Evolutionary conservation across 2,329 filamentous ascomycete genomes (phyloP), one percentile per base, ranked within the genome.

Genomic region (Herpotrichia juniperi): DNA sequence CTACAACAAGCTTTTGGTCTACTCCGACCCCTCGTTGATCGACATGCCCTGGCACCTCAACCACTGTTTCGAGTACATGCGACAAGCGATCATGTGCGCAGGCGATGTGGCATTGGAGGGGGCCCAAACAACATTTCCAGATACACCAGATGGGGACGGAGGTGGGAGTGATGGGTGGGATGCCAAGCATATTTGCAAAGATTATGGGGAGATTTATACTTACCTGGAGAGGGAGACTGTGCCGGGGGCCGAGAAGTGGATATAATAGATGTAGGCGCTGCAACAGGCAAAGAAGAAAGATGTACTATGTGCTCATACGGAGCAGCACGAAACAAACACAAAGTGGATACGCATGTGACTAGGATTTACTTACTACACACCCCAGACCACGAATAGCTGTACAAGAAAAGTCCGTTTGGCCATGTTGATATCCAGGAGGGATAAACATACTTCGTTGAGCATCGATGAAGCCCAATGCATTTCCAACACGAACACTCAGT

Each of bases 91-190:
- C 24, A 70, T 71, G 68, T 72, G 69, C 48, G 57, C 64, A 3
- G 69, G 65, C 5, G 69, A 72, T 35, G 66, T 71, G 2, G 68
- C 69, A 32, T 44, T 72, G 2, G 68, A 71, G 46, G 69, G 69
- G 1, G 65, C 66, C 4, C 66, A 62, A 19, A 71, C 67, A 10
- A 69, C 64, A 5, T 72, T 72, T 35, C 68, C 69, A 1, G 51
- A 46, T 7, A 57, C 57, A 34, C 22, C 46, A 12, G 49, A 54
- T 1, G 66, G 67, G 2, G 64, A 65, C 39, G 66, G 54, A 19
- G 68, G 69, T 4, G 69, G 69, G 1, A 71, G 68, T 40, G 69
- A 72, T 53, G 68, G 68, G 1, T 72, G 68, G 67, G 69, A 72
- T 48, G 62, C 64, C 24, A 65, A 58, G 45, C 68, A 72, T 42